Percentiles rank a stretch among this genome's conserved stretches.
These are phyloP conservation scores for Cystofilobasidium bisporidii DNA, from an alignment of 768 basidiomycete genomes.

Conservation along the genomic window DNA sequence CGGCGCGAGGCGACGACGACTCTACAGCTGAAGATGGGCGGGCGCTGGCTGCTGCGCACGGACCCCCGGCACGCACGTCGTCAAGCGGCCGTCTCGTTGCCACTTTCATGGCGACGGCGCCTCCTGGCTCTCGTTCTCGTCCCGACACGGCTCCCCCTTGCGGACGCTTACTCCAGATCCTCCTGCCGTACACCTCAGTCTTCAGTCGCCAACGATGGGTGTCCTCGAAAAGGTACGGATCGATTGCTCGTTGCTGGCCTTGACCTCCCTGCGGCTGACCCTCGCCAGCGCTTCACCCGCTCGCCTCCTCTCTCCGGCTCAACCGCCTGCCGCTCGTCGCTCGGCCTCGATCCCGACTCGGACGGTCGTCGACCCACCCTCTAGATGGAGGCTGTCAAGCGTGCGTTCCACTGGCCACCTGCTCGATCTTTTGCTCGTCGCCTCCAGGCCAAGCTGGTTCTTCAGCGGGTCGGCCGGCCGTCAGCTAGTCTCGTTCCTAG, in stretches of 20 bases:
- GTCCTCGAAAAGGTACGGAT: conserved; percentile 70
- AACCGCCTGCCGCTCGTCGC: neutral
- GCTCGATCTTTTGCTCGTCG: neutral
- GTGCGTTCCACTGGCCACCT: conserved; percentile 45
- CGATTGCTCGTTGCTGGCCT: conserved; percentile 30
- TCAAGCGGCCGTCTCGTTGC: no score
- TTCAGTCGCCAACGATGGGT: conserved; percentile 53
- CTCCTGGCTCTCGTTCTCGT: no score
- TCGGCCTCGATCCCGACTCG: neutral
- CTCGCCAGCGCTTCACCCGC: neutral
- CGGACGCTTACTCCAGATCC: no score
- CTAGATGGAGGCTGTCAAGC: conserved; percentile 95
- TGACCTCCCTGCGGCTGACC: neutral
- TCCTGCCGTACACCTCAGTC: no score
- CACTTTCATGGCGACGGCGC: no score
- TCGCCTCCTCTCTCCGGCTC: neutral
- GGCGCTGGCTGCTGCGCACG: no score
- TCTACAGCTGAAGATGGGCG: no score
- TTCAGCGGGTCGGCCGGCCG: no score
- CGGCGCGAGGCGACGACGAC: no score
- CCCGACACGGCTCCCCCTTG: no score
- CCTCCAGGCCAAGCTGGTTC: no score
- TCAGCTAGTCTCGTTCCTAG: neutral
- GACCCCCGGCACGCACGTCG: no score
- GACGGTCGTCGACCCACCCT: neutral